Conservation (phyloP, 106 monocot genomes). For the Vanilla planifolia region DNA sequence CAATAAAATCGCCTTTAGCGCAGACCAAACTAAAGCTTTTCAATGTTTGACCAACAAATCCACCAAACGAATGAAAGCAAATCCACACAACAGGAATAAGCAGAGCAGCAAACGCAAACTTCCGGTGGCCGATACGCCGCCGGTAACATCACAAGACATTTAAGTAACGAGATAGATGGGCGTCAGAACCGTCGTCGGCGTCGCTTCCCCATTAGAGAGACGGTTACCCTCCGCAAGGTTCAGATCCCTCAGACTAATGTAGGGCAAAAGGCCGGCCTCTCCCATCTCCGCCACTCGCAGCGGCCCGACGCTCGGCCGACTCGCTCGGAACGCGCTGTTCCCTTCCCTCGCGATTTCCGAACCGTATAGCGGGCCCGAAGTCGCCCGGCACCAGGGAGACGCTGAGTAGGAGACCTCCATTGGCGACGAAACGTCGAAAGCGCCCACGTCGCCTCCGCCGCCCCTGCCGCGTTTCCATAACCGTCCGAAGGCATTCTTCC, state of each 20-base stretch:
- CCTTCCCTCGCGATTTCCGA: conserved; percentile 12
- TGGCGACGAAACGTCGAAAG: not conserved
- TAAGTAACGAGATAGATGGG: conserved; percentile 57
- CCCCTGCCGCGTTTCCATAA: conserved; percentile 25
- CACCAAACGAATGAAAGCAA: too few relatives aligned
- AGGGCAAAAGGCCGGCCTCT: conserved; percentile 16
- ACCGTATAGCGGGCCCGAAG: conserved; percentile 21
- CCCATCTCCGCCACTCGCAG: conserved; percentile 12
- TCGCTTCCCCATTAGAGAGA: not conserved
- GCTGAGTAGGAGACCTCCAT: not conserved
- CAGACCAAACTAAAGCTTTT: too few relatives aligned
- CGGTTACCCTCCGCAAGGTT: conserved; percentile 2
- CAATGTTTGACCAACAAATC: too few relatives aligned
- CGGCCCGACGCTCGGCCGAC: conserved; percentile 19
- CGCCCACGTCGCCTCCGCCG: not conserved
- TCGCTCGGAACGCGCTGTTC: conserved; percentile 10
- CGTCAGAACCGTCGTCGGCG: conserved; percentile 23
- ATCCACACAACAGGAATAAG: not conserved
- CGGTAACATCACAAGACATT: not conserved
- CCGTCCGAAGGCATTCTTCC: conserved; percentile 27
- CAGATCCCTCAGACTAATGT: conserved; percentile 34
- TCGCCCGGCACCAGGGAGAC: not conserved
- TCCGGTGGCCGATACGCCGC: too few relatives aligned
- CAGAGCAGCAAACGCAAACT: not conserved
- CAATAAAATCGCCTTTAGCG: too few relatives aligned